These are phyloP conservation scores for Pseudofabraea citricarpa DNA, from an alignment of 2,329 filamentous ascomycete species.

Conservation along the genomic window DNA sequence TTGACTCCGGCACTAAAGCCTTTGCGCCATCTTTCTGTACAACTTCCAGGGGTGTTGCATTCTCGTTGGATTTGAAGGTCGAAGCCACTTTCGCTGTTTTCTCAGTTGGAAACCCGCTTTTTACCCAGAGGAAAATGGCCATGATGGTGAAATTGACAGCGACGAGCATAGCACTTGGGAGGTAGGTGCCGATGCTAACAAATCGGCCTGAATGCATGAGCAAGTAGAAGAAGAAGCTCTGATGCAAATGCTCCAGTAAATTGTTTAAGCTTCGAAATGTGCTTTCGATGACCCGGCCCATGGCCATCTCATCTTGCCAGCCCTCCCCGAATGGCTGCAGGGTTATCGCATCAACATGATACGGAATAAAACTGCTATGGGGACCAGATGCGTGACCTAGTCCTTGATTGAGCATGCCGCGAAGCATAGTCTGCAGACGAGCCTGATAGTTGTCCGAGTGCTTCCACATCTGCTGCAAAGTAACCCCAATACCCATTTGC, in stretches of 20 bases:
- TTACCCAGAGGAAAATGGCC: slow-evolving; percentile 89
- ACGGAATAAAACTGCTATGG: slow-evolving; percentile 94
- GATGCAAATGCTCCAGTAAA: slow-evolving; percentile 90
- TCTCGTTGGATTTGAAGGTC: slow-evolving; percentile 25
- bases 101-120: slow-evolving; percentile 56
- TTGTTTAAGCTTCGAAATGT: slow-evolving; percentile 94
- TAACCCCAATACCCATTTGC: slow-evolving; percentile 85
- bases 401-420: slow-evolving; percentile 89
- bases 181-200: slow-evolving; percentile 95
- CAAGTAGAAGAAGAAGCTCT: slow-evolving; percentile 99
- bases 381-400: slow-evolving; percentile 84
- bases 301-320: slow-evolving; percentile 96
- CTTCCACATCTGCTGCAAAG: slow-evolving; percentile 79
- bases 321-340: slow-evolving; percentile 85
- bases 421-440: slow-evolving; percentile 80
- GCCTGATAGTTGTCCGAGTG: slow-evolving; percentile 75
- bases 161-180: slow-evolving; percentile 95
- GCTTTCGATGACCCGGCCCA: slow-evolving; percentile 85
- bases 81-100: slow-evolving; percentile 9
- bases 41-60: slow-evolving; percentile 24
- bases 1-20: slow-evolving; percentile 18
- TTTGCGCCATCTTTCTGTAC: slow-evolving; percentile 15
- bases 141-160: slow-evolving; percentile 94
- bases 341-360: slow-evolving; percentile 94
- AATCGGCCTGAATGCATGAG: slow-evolving; percentile 89